These are phyloP conservation scores for Fusarium poae DNA, from an alignment of 2,329 filamentous ascomycete genomes.

Conservation along the genomic window DNA sequence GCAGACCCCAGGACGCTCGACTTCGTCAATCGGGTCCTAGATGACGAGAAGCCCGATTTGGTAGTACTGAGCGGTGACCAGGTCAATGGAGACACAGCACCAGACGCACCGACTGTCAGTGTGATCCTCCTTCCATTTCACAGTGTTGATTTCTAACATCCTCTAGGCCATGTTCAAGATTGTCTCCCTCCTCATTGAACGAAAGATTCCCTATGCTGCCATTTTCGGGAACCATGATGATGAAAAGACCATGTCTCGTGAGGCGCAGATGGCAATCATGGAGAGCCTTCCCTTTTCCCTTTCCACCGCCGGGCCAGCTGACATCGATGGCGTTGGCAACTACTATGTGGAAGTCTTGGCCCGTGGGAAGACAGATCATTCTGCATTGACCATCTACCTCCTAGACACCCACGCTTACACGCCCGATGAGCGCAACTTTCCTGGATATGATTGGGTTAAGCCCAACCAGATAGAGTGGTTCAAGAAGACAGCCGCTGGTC, in stretches of 20 bases:
- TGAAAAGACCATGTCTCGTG: slow-evolving; percentile 82
- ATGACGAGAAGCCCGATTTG: slow-evolving; percentile 93
- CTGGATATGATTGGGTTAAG: slow-evolving; percentile 99
- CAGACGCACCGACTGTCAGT: slow-evolving; percentile 85
- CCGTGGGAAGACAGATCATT: slow-evolving; percentile 82
- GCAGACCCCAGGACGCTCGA: slow-evolving; percentile 92
- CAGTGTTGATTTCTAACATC: slow-evolving; percentile 24
- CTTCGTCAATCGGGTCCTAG: slow-evolving; percentile 84
- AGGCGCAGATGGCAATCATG: slow-evolving; percentile 85
- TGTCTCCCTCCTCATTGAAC: slow-evolving; percentile 83
- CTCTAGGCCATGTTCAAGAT: slow-evolving; percentile 89
- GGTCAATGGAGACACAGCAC: slow-evolving; percentile 92
- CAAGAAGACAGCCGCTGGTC: slow-evolving; percentile 76
- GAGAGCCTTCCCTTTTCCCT: slow-evolving; percentile 91
- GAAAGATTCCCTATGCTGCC: slow-evolving; percentile 89
- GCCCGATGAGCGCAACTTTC: slow-evolving; percentile 86
- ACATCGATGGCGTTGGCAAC: slow-evolving; percentile 92
- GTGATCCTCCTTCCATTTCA: neutral
- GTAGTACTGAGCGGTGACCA: slow-evolving; percentile 94
- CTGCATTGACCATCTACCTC: slow-evolving; percentile 93
- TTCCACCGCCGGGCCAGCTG: slow-evolving; percentile 83
- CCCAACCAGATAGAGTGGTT: slow-evolving; percentile 96
- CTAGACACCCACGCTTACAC: slow-evolving; percentile 94
- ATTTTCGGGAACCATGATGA: slow-evolving; percentile 99
- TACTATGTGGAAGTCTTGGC: slow-evolving; percentile 93